Evolutionary conservation across 2,329 filamentous ascomycete genomes (phyloP).

Genomic region (Oidium heveae): DNA sequence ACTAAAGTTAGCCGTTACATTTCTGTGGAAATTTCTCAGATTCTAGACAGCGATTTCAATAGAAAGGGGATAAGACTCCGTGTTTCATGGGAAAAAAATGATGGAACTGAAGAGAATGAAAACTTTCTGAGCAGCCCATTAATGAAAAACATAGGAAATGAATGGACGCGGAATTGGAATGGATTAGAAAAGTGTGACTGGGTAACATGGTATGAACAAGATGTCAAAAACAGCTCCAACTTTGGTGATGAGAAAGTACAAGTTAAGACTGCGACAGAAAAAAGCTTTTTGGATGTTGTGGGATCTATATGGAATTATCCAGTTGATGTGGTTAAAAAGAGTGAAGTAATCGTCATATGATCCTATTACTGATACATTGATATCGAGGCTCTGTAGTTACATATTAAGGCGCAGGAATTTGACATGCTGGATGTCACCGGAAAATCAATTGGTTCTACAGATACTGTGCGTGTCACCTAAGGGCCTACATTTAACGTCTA

Average conservation of each 20-base stretch:
- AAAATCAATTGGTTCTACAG: too few relatives aligned
- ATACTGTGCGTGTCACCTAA: too few relatives aligned
- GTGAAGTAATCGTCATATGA: too few relatives aligned
- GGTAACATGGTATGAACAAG: conserved; percentile 2
- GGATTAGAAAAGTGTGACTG: conserved; percentile 10
- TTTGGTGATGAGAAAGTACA: conserved; percentile 2
- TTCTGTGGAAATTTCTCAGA: background rate
- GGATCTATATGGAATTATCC: background rate
- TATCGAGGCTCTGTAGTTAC: too few relatives aligned
- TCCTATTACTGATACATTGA: too few relatives aligned
- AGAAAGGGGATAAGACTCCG: conserved; percentile 2
- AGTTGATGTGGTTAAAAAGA: too few relatives aligned
- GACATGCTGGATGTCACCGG: too few relatives aligned
- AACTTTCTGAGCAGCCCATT: background rate
- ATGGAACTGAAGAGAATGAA: background rate
- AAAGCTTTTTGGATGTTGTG: background rate
- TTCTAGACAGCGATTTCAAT: background rate
- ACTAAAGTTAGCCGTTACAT: background rate
- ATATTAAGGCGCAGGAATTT: too few relatives aligned
- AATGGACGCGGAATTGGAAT: conserved; percentile 2
- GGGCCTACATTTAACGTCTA: too few relatives aligned
- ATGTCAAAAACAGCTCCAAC: background rate
- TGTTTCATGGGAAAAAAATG: background rate
- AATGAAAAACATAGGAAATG: background rate
- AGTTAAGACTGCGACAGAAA: conserved; percentile 7